Base-by-base conservation (phyloP, 2,329 filamentous ascomycete species). In the Chrysosporium keratinophilum region DNA sequence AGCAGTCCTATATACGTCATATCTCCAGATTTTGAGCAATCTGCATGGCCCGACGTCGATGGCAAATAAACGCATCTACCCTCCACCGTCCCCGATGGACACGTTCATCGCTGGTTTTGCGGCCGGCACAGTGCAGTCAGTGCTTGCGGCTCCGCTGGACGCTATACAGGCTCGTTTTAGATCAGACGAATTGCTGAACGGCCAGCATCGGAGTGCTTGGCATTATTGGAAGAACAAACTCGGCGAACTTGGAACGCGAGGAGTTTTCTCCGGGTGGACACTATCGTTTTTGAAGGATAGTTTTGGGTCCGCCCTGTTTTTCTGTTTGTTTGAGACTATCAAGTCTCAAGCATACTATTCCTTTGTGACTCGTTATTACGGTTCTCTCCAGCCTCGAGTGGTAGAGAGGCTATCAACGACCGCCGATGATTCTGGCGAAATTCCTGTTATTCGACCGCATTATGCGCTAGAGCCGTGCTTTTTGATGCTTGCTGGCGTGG, bases 401-500 rank as follows among this genome's bases (percentile, higher is more conserved):
- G 59, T 67, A 46, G 66, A 64, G 35, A 60, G 54, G 47, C 57
- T 69, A 43, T 66, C 61, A 3, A 61, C 61, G 12, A 56, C 60
- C 14, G 56, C 58, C n/a, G 60, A 59, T 23, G 61, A 63, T 55
- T 58, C 66, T 46, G 65, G 62, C 20, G 66, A 70, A 54, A 62
- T 73, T 44, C 62, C 69, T 52, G 50, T 77, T 7, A 82, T 84
- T 56, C 75, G 73, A 53, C 81, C 81, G 2, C 80, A 84, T 62
- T 84, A 82, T 64, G 73, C 79, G 46, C 66, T 84, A 35, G 81
- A 84, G 58, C 81, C 81, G 3, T 71, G 72, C 17, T 84, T 84
- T 60, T 68, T 84, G 19, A 72, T 82, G 56, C 64, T 79, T 17
- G 81, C 80, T 0, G 81, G 81, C 3, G 70, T 81, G 9, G 70